Evolutionary conservation across 345 rosid species (phyloP), one percentile per base, ranked within the genome.

Genomic region (Eucalyptus shirleyi): DNA sequence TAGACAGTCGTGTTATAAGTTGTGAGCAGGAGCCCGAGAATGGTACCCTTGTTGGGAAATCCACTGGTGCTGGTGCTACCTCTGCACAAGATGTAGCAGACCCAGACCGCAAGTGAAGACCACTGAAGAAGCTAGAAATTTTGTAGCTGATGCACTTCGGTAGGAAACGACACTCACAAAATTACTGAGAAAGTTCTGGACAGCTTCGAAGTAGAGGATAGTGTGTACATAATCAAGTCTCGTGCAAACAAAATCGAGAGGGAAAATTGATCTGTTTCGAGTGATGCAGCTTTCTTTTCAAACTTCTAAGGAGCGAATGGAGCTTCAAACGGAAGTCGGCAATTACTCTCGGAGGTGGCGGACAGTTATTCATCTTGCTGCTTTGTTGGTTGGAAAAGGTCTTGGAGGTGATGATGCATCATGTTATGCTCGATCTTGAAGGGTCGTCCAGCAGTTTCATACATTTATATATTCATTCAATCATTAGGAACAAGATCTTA

Each of bases 251-350:
- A 40, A 9, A 40, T 40, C 1, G 8, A 77, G 47, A 11, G 28
- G 47, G 85, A 23, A 77, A 40, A 40, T 21, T 40, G 47, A 40
- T 77, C 47, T 40, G 47, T 37, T 77, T 77, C 47, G 4, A 77
- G 47, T 40, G 85, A 21, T 77, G 85, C 12, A 77, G 30, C 47
- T 77, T 40, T 21, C 47, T 21, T 11, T 77, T 21, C 44, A 3
- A 1, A 40, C 28, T 21, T 21, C 44, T 77, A 77, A 0, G 85
- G 44, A 77, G 85, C 3, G 1, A 77, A 40, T 21, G 28, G 85
- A 77, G 85, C 85, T 37, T 11, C 9, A 0, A 40, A 12, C 5
- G 0, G 24, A 21, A 40, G 47, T 12, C 0, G 5, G 47, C 15
- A 7, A 37, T 77, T 12, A 40, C 47, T 77, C 30, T 77, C 3